These are phyloP conservation scores for Magnolia kwangsiensis DNA, from an alignment of 164 flowering plant species.

Conservation along the genomic window DNA sequence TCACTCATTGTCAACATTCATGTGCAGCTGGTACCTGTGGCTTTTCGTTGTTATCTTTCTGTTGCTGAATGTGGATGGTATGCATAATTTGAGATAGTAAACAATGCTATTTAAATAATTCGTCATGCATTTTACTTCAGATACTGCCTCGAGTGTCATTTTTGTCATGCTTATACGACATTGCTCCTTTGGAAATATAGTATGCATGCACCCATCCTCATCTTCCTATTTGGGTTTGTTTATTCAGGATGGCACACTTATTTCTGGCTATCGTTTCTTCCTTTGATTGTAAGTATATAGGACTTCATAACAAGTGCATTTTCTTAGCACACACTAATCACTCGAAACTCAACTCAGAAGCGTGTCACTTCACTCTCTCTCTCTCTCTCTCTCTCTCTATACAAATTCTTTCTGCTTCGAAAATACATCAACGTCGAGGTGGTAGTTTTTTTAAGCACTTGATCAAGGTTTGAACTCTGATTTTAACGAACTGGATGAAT, in stretches of 20 bases:
- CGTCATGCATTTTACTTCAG: not conserved
- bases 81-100: constrained; percentile 1
- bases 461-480: too few relatives aligned
- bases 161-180: not conserved
- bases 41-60: constrained; percentile 79
- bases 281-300: constrained; percentile 61
- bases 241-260: constrained; percentile 94
- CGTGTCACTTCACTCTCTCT: too few relatives aligned
- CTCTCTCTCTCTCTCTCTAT: too few relatives aligned
- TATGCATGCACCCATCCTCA: not conserved
- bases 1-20: constrained; percentile 6
- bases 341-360: too few relatives aligned
- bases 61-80: constrained; percentile 79
- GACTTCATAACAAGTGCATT: too few relatives aligned
- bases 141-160: not conserved
- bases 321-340: too few relatives aligned
- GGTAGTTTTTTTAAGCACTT: too few relatives aligned
- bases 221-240: constrained; percentile 5
- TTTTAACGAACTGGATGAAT: not conserved
- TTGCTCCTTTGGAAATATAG: not conserved
- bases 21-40: constrained; percentile 97
- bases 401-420: too few relatives aligned
- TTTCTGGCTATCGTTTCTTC: constrained; percentile 91
- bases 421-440: too few relatives aligned
- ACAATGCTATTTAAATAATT: too few relatives aligned